Percentiles rank a stretch among this genome's conserved stretches.
phyloP scores from a whole-genome alignment of 225 moss, liverwort and hornwort genomes.

The Marchantia polymorpha region DNA sequence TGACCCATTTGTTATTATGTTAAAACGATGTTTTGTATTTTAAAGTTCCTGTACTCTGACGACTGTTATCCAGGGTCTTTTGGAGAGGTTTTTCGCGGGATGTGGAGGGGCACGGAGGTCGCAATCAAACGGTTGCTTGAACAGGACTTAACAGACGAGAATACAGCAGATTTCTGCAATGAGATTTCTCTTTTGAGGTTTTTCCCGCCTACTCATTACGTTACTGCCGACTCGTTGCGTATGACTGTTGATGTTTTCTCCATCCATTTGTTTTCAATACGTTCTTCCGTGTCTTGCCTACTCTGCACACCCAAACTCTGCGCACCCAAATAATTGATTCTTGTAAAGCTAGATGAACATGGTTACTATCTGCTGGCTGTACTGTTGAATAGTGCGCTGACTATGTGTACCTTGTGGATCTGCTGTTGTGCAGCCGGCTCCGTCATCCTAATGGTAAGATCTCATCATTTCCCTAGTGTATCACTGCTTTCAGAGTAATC shows the following conservation, averaged over 20 bases:
- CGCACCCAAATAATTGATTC: too few relatives aligned
- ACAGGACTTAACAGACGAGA: slow-evolving; percentile 90
- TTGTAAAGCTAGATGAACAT: not conserved
- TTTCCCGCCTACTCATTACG: not conserved
- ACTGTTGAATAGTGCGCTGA: not conserved
- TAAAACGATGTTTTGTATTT: not conserved
- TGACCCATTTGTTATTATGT: not conserved
- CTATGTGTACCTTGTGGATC: slow-evolving; percentile 8
- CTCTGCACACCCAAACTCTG: too few relatives aligned
- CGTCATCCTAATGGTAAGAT: slow-evolving; percentile 92
- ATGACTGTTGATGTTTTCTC: not conserved
- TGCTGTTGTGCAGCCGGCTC: slow-evolving; percentile 68
- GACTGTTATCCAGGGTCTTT: slow-evolving; percentile 60
- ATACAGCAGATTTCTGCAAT: slow-evolving; percentile 96
- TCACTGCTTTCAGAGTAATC: too few relatives aligned
- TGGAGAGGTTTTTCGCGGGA: slow-evolving; percentile 94
- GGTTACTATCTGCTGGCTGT: not conserved
- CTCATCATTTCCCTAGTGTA: not conserved
- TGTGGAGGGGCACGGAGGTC: slow-evolving; percentile 98
- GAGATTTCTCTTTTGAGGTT: slow-evolving; percentile 94
- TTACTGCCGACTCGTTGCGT: not conserved
- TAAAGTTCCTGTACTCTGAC: not conserved
- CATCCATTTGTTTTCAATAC: too few relatives aligned
- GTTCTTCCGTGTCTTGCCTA: too few relatives aligned
- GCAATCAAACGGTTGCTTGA: slow-evolving; percentile 98